Conservation (phyloP, 805 yeast species). For the Jamesozyma jinghongensis region DNA sequence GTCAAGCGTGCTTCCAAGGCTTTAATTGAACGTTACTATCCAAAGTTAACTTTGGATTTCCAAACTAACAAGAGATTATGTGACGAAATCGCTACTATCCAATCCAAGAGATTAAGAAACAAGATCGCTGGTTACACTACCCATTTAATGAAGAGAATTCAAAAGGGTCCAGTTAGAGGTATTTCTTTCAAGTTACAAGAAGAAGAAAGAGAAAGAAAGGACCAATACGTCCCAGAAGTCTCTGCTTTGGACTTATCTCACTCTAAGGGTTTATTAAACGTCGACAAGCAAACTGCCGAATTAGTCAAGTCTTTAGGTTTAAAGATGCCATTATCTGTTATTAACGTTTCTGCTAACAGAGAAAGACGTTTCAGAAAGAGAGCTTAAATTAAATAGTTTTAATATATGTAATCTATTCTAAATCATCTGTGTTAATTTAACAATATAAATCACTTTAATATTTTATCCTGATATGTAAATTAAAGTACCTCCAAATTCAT, state of each 20-base stretch:
- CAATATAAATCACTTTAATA: conserved; percentile 1
- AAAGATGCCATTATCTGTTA: conserved; percentile 77
- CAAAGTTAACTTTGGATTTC: conserved; percentile 98
- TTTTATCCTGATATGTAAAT: background rate
- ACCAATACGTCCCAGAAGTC: conserved; percentile 99
- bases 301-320: conserved; percentile 91
- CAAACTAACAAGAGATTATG: conserved; percentile 99
- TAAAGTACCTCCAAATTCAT: too few species aligned
- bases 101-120: conserved; percentile 99
- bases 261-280: conserved; percentile 93
- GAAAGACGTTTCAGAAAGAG: conserved; percentile 89
- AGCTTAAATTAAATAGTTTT: conserved; percentile 18
- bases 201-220: conserved; percentile 99
- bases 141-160: conserved; percentile 99
- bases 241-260: conserved; percentile 98
- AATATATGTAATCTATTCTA: conserved; percentile 2
- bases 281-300: conserved; percentile 94
- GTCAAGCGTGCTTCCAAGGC: conserved; percentile 99
- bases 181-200: conserved; percentile 99
- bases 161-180: conserved; percentile 99
- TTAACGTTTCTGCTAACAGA: conserved; percentile 83
- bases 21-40: conserved; percentile 98
- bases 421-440: background rate
- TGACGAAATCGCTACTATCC: conserved; percentile 96
- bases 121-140: conserved; percentile 99